Evolutionary conservation across 1,139 yeast genomes (phyloP), one percentile per base, ranked within the genome.

Genomic region (Kluyveromyces sp.): DNA sequence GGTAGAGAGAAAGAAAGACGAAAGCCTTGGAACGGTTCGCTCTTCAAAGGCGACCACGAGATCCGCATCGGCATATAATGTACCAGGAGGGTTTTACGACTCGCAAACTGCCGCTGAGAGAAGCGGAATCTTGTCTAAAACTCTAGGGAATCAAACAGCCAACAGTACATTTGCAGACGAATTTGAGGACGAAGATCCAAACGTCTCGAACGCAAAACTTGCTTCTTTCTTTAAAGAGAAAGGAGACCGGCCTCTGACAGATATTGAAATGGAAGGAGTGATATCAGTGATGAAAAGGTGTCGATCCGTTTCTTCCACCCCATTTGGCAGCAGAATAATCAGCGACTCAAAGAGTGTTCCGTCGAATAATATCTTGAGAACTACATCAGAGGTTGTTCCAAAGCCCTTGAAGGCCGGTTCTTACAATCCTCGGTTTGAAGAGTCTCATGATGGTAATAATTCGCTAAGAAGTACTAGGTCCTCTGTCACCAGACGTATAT

Each of bases 191-290:
- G 45, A 39, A 12, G 42, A 42, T 12, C 31, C 45, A 7, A 42
- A 42, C 29, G 31, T 34, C 2, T 42, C 45, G 11, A 42, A 42
- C 42, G 57, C 58, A 2, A 72, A 77, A 25, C 68, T 88, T 45
- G 82, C 89, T 4, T 77, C 73, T 34, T 88, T 88, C 58, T 88
- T 88, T 62, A 73, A 73, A 30, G 69, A 68, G 33, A 87, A 85
- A 58, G 96, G 96, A n/a, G 77, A 80, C 47, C 66, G 67, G 15
- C 89, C 94, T 8, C 68, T 88, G 47, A 73, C 80, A 9, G 88
- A 82, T 15, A 70, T 87, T 40, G 97, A 89, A 61, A 75, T 81
- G 51, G 94, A 83, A 57, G 96, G 96, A 3, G 95, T 88, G 0
- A 64, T 84, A 56, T 76, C 94, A 2, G 56, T 80, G 20, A 69